These are phyloP conservation scores for Cyclostephanos tholiformis DNA, from an alignment of 108 stramenopile genomes.

Conservation along the genomic window DNA sequence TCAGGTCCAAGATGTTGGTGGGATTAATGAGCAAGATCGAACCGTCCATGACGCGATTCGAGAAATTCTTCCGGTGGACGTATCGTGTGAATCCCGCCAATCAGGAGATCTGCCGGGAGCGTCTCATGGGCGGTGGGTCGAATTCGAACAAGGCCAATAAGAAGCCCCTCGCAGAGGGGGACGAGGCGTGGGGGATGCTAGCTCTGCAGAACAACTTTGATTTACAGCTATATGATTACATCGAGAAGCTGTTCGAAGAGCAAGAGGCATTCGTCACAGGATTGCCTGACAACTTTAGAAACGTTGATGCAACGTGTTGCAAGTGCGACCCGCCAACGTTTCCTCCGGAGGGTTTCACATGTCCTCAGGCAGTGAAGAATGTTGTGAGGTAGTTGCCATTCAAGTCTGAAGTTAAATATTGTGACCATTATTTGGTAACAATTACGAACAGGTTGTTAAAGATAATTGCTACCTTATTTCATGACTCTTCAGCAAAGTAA, in stretches of 20 bases:
- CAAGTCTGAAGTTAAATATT: not conserved
- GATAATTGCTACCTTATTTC: too few relatives aligned
- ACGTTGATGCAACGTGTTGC: constrained; percentile 56
- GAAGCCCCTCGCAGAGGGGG: constrained; percentile 48
- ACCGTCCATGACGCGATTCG: constrained; percentile 57
- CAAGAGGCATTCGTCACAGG: constrained; percentile 55
- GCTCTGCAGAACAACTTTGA: constrained; percentile 61
- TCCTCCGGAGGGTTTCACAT: constrained; percentile 55
- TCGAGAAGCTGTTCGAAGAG: constrained; percentile 54
- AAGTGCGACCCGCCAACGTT: constrained; percentile 59
- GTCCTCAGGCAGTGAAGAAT: constrained; percentile 56
- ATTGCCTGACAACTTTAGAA: constrained; percentile 53
- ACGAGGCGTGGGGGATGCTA: constrained; percentile 50
- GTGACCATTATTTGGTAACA: not conserved
- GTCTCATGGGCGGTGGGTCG: constrained; percentile 48
- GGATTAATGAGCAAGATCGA: constrained; percentile 60
- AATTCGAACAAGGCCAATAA: constrained; percentile 63
- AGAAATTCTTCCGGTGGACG: constrained; percentile 64
- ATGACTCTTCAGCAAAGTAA: too few relatives aligned
- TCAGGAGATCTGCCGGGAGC: constrained; percentile 56
- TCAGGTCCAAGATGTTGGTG: constrained; percentile 56
- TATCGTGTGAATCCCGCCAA: constrained; percentile 55
- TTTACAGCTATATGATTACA: constrained; percentile 55
- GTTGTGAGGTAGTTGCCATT: constrained; percentile 19
- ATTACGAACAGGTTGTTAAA: too few relatives aligned